phyloP scores from a whole-genome alignment of 2,329 filamentous ascomycete species.

The Penicillium sp. region DNA sequence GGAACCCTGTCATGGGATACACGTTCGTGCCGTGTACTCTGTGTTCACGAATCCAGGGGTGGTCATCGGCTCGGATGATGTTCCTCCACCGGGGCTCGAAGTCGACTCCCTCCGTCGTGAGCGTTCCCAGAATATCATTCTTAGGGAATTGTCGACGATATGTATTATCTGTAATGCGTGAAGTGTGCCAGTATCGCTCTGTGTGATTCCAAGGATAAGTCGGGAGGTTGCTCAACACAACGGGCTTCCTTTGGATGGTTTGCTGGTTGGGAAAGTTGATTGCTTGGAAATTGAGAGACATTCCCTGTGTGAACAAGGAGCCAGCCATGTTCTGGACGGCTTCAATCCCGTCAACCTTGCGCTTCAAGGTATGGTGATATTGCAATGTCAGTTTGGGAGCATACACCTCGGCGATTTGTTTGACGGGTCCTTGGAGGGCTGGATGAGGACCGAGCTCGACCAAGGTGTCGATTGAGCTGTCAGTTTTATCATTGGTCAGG shows the following conservation, averaged over 20 bases:
- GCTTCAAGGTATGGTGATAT: constrained; percentile 20
- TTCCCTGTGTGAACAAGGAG: constrained; percentile 17
- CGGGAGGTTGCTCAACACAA: constrained; percentile 20
- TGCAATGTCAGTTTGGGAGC: constrained; percentile 12
- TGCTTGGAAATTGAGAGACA: constrained; percentile 20
- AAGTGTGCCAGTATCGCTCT: constrained; percentile 22
- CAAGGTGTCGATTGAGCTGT: constrained; percentile 12
- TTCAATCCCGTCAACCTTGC: constrained; percentile 17
- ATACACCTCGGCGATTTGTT: constrained; percentile 15
- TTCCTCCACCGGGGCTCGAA: constrained; percentile 27
- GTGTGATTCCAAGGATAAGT: constrained; percentile 27
- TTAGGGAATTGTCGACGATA: constrained; percentile 18
- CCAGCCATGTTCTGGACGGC: constrained; percentile 20
- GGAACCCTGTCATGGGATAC: constrained; percentile 26
- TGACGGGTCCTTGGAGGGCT: constrained; percentile 19
- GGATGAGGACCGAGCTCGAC: constrained; percentile 25
- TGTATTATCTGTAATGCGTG: constrained; percentile 17
- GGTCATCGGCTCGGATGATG: constrained; percentile 23
- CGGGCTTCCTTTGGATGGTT: constrained; percentile 6
- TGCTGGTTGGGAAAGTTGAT: constrained; percentile 21
- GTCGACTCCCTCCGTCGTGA: constrained; percentile 22
- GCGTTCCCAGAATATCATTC: constrained; percentile 19
- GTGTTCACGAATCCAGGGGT: constrained; percentile 25
- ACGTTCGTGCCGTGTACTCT: constrained; percentile 22
- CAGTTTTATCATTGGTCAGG: not conserved